Conservation (phyloP, 2,329 filamentous ascomycete genomes). For the Monilinia aucupariae region DNA sequence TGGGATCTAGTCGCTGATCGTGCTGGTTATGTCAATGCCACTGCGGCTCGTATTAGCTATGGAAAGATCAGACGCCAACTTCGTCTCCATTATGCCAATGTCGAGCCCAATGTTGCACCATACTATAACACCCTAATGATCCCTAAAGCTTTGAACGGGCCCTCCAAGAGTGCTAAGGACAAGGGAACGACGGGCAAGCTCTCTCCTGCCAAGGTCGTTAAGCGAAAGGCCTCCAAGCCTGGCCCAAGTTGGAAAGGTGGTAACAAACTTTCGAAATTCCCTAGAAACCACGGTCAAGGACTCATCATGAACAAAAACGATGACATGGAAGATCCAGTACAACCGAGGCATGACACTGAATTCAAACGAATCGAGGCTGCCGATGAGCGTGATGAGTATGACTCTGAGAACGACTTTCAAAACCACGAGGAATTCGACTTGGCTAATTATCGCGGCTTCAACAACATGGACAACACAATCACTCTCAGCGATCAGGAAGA, state of each 20-base stretch:
- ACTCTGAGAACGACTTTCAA: conserved; percentile 7
- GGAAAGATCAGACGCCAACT: conserved; percentile 47
- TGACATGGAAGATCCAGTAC: background rate
- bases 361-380: background rate
- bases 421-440: background rate
- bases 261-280: too few relatives aligned
- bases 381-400: background rate
- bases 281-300: background rate
- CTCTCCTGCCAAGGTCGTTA: conserved; percentile 18
- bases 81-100: conserved; percentile 23
- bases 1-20: conserved; percentile 44
- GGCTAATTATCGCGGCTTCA: background rate
- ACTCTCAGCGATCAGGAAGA: conserved; percentile 1
- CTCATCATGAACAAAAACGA: background rate
- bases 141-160: background rate
- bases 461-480: background rate
- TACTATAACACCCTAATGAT: background rate
- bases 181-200: background rate
- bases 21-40: conserved; percentile 42
- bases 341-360: background rate
- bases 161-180: background rate
- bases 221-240: background rate
- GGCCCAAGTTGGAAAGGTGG: background rate
- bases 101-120: background rate
- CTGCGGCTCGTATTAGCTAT: conserved; percentile 45